Conservation (phyloP, 192 early-diverging fungal species). For the Mortierella antarctica region DNA sequence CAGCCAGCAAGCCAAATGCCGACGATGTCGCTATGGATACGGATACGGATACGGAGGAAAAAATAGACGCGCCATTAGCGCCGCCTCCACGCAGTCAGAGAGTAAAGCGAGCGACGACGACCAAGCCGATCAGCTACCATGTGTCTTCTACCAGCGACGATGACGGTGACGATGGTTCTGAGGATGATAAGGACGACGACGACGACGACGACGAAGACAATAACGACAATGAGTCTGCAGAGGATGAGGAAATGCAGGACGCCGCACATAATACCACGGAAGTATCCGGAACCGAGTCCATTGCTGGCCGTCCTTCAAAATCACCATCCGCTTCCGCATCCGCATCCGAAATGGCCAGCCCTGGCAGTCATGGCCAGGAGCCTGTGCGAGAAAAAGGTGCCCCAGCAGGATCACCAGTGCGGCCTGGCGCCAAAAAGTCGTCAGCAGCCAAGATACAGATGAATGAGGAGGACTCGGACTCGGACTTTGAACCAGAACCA, state of each 20-base stretch:
- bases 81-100: not conserved
- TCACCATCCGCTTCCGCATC: not conserved
- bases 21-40: not conserved
- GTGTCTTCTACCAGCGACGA: not conserved
- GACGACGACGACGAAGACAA: not conserved
- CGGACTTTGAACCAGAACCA: slow-evolving; percentile 27
- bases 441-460: not conserved
- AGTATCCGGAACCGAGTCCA: not conserved
- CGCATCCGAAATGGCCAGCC: too few species aligned
- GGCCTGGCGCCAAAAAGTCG: not conserved
- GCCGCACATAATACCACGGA: not conserved
- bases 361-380: too few species aligned
- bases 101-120: too few species aligned
- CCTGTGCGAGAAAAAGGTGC: not conserved
- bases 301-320: too few species aligned
- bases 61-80: not conserved
- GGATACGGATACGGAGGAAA: not conserved
- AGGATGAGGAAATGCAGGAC: slow-evolving; percentile 1
- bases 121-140: too few species aligned
- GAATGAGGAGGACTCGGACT: slow-evolving; percentile 9
- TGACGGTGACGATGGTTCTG: not conserved
- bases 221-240: not conserved
- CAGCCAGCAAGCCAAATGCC: not conserved
- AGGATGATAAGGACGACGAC: not conserved
- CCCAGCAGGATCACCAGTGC: not conserved